Base-by-base conservation (phyloP, 2,329 filamentous ascomycete species). In the Penicillium occitanis region DNA sequence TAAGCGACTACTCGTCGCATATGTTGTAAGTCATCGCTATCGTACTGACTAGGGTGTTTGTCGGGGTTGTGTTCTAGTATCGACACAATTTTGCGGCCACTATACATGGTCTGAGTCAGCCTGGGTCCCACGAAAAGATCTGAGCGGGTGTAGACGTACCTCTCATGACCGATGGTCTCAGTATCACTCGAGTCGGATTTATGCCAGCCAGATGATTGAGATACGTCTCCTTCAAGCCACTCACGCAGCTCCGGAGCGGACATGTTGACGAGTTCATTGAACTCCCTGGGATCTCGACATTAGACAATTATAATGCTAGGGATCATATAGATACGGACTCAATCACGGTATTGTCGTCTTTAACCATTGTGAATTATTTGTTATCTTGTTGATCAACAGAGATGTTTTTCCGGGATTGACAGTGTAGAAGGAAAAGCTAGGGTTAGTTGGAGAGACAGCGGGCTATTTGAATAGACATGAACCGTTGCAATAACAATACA, bases 1-100 rank as follows among this genome's bases (percentile, higher is more conserved):
- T 67, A 67, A 55, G 63, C 66, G 25, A 65, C 63, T 13, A 65
- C 66, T 22, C 57, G 44, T 48, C 63, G 37, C 66, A 62, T 67
- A 59, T 67, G 66, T 48, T 62, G 63, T 8, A 65, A 55, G 37
- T 62, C 66, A 13, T 58, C 51, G 5, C n/a, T 48, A n/a, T 62
- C 51, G 59, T 66, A 66, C 28, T 53, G 28, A 22, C 35, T 37
- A 7, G 64, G 64, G n/a, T 61, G 50, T n/a, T 66, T 58, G 6
- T 58, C 30, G 6, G 64, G 64, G 19, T 66, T 66, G 40, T 58
- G 59, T 50, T 66, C 58, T 7, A 66, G 50, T 30, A 66, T 66
- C 11, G 64, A 62, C 17, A 66, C 64, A 17, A 66, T 66, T 50
- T 62, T 62, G 19, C 59, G 58, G n/a, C 64, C 64, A 58, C 64